Base-by-base conservation (phyloP, 1,284 basidiomycete species). In the Trametes polyzona region DNA sequence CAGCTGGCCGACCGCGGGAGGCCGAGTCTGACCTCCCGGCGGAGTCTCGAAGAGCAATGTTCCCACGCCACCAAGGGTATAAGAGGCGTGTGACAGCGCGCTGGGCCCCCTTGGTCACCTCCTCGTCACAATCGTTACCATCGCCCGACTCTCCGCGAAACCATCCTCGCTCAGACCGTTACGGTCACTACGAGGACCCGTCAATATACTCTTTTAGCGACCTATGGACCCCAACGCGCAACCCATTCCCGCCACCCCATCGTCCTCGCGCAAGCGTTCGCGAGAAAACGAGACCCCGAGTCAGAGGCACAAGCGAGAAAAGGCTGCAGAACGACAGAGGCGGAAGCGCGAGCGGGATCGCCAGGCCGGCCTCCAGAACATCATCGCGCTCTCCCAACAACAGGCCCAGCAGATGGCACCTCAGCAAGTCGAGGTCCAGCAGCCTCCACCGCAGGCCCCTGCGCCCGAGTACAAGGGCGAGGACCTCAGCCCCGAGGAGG, bases 271-370 rank as follows among this genome's bases (percentile, higher is more conserved):
- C 60, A 87, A 84, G 69, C 78, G 84, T n/a, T 74, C 80, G 37
- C 78, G 87, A 63, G 87, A 89, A 69, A 82, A 86, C 77, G 87
- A 89, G 75, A 86, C 86, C 5, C 80, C 83, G 26, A 79, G 79
- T 55, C 87, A 90, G 73, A 76, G 83, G 64, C 76, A 82, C 64
- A 91, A 91, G 69, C 82, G 90, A 60, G 87, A 88, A 78, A 92
- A 92, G 71, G 89, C 90, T 0, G 87, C 89, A 43, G 89, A 92
- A 71, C 78, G 89, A 55, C 90, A 92, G 70, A 81, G 90, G 41
- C 72, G 88, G 61, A 92, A 92, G 71, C 84, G 90, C 52, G 87
- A 90, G 74, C 81, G 88, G 65, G 90, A 92, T 75, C 80, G 87
- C 55, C 80, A 77, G 61, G 71, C 69, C 2, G 68, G 66, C 36